These are phyloP conservation scores for Xylaria longipes DNA, from an alignment of 495 filamentous ascomycete species.

Conservation along the genomic window DNA sequence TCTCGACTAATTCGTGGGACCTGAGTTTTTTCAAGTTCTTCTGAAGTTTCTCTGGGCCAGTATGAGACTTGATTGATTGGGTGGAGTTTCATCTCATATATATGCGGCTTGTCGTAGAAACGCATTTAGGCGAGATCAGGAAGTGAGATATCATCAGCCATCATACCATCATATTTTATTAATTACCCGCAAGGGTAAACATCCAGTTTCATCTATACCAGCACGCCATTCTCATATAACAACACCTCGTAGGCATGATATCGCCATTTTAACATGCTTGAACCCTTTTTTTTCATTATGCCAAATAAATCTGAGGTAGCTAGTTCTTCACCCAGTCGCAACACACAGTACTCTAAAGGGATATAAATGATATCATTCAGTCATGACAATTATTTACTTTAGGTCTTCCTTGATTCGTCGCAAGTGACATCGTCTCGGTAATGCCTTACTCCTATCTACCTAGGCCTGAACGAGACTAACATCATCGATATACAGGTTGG, in stretches of 20 bases:
- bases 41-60: no score
- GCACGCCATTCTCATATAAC: no score
- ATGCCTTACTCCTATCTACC: background rate
- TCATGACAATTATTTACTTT: background rate
- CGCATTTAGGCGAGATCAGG: background rate
- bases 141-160: background rate
- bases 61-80: background rate
- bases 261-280: background rate
- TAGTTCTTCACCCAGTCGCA: background rate
- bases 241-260: background rate
- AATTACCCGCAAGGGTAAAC: background rate
- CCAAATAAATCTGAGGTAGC: background rate
- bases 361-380: background rate
- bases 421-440: background rate
- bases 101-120: background rate
- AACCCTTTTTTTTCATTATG: background rate
- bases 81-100: background rate
- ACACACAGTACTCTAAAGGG: background rate
- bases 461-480: constrained; percentile 13
- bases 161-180: no score
- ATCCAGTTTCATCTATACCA: background rate
- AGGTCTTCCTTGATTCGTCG: background rate
- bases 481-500: constrained; percentile 13
- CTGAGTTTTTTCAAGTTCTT: no score
- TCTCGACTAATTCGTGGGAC: no score